These are phyloP conservation scores for Aspergillus taichungensis DNA, from an alignment of 495 filamentous ascomycete genomes.

Conservation along the genomic window DNA sequence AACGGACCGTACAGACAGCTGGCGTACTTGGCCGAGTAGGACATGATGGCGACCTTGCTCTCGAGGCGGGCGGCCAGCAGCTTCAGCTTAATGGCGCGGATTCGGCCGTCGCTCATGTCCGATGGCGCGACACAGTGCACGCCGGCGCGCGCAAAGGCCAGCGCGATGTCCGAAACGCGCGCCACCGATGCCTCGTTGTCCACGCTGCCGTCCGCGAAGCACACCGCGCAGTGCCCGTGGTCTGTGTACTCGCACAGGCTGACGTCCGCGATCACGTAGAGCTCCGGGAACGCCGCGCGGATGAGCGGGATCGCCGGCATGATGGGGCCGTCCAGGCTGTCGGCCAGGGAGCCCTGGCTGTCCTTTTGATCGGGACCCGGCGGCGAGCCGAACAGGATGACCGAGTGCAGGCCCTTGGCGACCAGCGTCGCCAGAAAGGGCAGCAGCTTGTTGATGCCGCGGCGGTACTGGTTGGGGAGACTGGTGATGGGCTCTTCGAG, in stretches of 20 bases:
- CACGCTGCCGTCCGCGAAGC: slow-evolving; percentile 80
- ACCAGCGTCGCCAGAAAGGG: slow-evolving; percentile 80
- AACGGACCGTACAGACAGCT: slow-evolving; percentile 96
- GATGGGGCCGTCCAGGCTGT: slow-evolving; percentile 87
- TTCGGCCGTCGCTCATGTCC: slow-evolving; percentile 97
- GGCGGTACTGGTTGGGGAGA: slow-evolving; percentile 77
- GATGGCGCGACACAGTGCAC: slow-evolving; percentile 95
- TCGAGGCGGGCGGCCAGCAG: slow-evolving; percentile 84
- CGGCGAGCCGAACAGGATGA: slow-evolving; percentile 94
- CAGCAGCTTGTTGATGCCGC: slow-evolving; percentile 76
- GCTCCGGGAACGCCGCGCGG: slow-evolving; percentile 69
- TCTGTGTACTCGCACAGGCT: slow-evolving; percentile 98
- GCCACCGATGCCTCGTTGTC: slow-evolving; percentile 90
- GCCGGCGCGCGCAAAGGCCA: slow-evolving; percentile 86
- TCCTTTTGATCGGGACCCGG: slow-evolving; percentile 73
- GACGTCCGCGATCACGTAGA: slow-evolving; percentile 87
- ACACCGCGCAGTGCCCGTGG: slow-evolving; percentile 96
- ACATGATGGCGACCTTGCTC: slow-evolving; percentile 86
- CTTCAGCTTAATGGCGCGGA: slow-evolving; percentile 93
- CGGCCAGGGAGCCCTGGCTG: slow-evolving; percentile 79
- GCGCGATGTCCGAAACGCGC: slow-evolving; percentile 83
- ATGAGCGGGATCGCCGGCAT: slow-evolving; percentile 78
- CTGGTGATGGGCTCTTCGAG: slow-evolving; percentile 86
- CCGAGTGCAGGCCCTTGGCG: slow-evolving; percentile 77
- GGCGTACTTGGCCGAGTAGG: slow-evolving; percentile 93